A percentile compares a stretch with the other conserved stretches of the same genome.
Conservation (phyloP, 345 rosid genomes). For the Eutrema japonicum region DNA sequence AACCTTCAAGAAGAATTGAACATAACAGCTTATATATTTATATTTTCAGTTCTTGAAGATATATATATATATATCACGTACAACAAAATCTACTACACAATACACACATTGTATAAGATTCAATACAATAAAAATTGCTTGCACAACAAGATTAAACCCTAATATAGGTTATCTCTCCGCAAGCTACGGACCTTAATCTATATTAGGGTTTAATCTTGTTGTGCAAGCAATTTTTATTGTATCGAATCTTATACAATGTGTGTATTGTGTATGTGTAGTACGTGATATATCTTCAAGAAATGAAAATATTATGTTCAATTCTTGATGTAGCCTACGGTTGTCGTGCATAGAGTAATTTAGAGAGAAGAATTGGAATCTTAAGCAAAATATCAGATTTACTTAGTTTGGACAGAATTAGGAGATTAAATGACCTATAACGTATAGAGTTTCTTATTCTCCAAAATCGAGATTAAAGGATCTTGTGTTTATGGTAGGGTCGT, state of each 20-base stretch:
- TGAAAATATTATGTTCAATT: no score
- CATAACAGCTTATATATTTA: background rate
- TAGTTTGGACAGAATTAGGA: slow-evolving; percentile 2
- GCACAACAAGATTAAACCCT: slow-evolving; percentile 29
- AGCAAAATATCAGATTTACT: background rate
- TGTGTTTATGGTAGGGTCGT: slow-evolving; percentile 50
- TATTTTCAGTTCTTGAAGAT: slow-evolving; percentile 12
- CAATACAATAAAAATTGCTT: slow-evolving; percentile 8
- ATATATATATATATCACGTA: slow-evolving; percentile 38
- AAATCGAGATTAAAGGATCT: slow-evolving; percentile 65
- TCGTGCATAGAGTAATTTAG: slow-evolving; percentile 30
- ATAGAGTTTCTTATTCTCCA: slow-evolving; percentile 67
- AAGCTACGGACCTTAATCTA: background rate
- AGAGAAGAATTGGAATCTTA: slow-evolving; percentile 2
- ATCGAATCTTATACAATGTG: no score
- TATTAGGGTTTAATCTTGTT: no score
- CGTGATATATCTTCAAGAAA: no score
- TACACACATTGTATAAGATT: slow-evolving; percentile 32
- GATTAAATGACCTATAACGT: slow-evolving; percentile 57
- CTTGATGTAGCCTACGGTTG: no score
- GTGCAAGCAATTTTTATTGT: no score
- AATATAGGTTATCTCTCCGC: slow-evolving; percentile 29
- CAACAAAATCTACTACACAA: slow-evolving; percentile 37
- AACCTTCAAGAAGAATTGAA: background rate
- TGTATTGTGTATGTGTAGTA: no score